Evolutionary conservation across 805 yeast species (phyloP).

Genomic region (Sugiyamaella lignohabitans): DNA sequence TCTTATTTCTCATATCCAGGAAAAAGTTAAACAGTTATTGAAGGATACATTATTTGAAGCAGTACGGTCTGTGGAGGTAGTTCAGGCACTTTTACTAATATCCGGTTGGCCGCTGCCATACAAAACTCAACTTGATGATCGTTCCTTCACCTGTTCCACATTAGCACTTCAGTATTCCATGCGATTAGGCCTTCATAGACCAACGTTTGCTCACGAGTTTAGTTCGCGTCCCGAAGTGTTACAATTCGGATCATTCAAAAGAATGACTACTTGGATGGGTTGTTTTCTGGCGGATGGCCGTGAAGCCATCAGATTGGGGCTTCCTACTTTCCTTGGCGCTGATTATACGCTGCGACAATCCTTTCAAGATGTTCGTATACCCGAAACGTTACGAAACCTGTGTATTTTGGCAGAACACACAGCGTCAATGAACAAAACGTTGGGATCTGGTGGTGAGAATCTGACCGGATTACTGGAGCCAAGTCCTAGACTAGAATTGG

Average conservation of each 20-base stretch:
- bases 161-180: conserved; percentile 1
- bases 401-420: conserved; percentile 1
- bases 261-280: conserved; percentile 11
- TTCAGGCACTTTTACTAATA: conserved; percentile 6
- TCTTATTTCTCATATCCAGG: neutral
- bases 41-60: neutral
- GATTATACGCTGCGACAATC: conserved; percentile 3
- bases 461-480: conserved; percentile 6
- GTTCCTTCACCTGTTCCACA: conserved; percentile 1
- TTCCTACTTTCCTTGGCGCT: conserved; percentile 2
- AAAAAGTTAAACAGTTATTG: neutral
- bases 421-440: conserved; percentile 3
- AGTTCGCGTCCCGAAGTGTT: neutral
- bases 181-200: conserved; percentile 4
- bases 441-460: conserved; percentile 6
- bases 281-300: conserved; percentile 2
- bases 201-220: neutral
- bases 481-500: conserved; percentile 1
- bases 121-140: conserved; percentile 3
- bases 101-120: conserved; percentile 7
- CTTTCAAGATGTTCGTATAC: conserved; percentile 2
- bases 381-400: conserved; percentile 4
- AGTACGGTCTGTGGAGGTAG: conserved; percentile 5
- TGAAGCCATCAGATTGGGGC: conserved; percentile 3
- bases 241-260: conserved; percentile 1